Evolutionary conservation across 2,329 filamentous ascomycete species (phyloP).

Genomic region (Knufia fluminis): DNA sequence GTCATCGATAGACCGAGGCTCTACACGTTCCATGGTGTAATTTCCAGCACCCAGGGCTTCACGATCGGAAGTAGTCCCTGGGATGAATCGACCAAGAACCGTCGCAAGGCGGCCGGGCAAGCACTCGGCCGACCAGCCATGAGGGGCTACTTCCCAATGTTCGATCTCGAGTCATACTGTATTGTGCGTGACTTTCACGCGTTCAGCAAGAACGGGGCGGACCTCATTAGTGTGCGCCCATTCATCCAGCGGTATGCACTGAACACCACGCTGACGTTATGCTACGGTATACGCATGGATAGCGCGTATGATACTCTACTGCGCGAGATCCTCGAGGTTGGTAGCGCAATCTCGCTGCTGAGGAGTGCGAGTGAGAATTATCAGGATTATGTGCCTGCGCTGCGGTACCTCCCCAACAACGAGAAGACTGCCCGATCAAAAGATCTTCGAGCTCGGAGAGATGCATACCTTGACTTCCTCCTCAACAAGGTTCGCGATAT

Average conservation of each 20-base stretch:
- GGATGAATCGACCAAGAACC: conserved; percentile 64
- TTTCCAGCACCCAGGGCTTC: conserved; percentile 62
- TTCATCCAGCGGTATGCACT: conserved; percentile 64
- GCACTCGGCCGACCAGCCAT: conserved; percentile 63
- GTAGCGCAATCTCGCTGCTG: conserved; percentile 63
- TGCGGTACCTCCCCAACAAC: conserved; percentile 50
- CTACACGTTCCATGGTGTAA: conserved; percentile 67
- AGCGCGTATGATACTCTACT: conserved; percentile 58
- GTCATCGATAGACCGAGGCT: conserved; percentile 64
- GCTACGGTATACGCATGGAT: conserved; percentile 64
- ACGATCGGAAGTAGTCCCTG: conserved; percentile 72
- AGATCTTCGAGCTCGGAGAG: conserved; percentile 54
- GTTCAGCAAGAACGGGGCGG: conserved; percentile 48
- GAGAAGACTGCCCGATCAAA: conserved; percentile 49
- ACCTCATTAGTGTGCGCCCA: conserved; percentile 55
- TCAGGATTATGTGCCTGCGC: conserved; percentile 66
- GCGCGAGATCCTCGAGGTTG: conserved; percentile 64
- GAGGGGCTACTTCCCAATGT: conserved; percentile 64
- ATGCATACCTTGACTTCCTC: conserved; percentile 51
- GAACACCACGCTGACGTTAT: conserved; percentile 63
- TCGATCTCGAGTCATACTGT: conserved; percentile 61
- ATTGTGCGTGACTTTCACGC: conserved; percentile 58
- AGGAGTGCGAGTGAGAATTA: conserved; percentile 70
- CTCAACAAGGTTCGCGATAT: conserved; percentile 46
- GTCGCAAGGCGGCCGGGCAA: conserved; percentile 63